Conservation (phyloP, 257 asterid genomes). For the Mentha longifolia region DNA sequence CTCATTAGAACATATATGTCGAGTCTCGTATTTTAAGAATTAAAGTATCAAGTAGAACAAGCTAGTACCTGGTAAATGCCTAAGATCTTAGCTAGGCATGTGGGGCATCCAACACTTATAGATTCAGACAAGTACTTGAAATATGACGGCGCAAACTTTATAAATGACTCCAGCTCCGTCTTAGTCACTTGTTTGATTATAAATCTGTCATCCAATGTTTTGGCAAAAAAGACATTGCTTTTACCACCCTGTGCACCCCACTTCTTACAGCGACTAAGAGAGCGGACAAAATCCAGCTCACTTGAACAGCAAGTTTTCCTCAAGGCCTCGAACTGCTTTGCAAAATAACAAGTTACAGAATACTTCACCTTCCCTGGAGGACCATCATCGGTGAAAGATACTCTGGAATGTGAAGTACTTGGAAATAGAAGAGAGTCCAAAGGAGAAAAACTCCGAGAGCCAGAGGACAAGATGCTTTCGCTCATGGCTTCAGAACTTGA, state of each 20-base stretch:
- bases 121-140: constrained; percentile 75
- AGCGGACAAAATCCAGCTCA: constrained; percentile 68
- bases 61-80: constrained; percentile 82
- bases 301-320: constrained; percentile 62
- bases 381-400: constrained; percentile 63
- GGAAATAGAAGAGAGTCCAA: constrained; percentile 51
- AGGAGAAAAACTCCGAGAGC: constrained; percentile 49
- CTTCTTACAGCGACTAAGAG: constrained; percentile 80
- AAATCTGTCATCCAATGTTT: constrained; percentile 78
- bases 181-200: constrained; percentile 79
- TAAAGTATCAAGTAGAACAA: constrained; percentile 1
- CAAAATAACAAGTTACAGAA: constrained; percentile 71
- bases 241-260: constrained; percentile 95
- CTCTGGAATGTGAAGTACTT: constrained; percentile 55
- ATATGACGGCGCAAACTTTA: constrained; percentile 68
- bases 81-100: constrained; percentile 80
- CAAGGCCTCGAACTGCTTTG: constrained; percentile 72
- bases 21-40: constrained; percentile 1
- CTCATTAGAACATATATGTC: constrained; percentile 11
- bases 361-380: constrained; percentile 75
- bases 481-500: constrained; percentile 44
- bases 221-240: constrained; percentile 81
- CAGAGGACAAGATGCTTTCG: constrained; percentile 50
- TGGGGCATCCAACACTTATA: constrained; percentile 60
- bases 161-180: constrained; percentile 79